Evolutionary conservation across 2,329 filamentous ascomycete species (phyloP).

Genomic region (Apiospora phragmitis): DNA sequence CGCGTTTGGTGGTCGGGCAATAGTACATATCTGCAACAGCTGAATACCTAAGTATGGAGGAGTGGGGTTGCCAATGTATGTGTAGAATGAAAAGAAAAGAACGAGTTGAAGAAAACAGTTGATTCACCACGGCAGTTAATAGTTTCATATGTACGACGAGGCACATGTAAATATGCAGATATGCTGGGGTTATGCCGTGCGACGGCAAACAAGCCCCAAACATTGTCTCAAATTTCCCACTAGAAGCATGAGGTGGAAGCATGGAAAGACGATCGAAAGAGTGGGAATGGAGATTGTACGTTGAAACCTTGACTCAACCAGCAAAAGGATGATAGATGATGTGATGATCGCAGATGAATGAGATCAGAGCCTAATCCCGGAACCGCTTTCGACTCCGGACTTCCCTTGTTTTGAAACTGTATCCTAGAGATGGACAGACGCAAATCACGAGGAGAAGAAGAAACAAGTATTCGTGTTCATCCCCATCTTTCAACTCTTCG

Average conservation of each 20-base stretch:
- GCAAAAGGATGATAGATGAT: neutral
- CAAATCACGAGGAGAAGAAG: neutral
- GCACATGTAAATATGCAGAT: neutral
- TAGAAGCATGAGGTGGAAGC: neutral
- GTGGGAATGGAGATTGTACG: neutral
- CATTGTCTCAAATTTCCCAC: neutral
- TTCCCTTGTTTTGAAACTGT: neutral
- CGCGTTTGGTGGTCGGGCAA: neutral
- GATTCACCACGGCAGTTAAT: neutral
- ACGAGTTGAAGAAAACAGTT: neutral
- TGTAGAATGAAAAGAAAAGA: neutral
- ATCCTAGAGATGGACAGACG: neutral
- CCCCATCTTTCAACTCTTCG: neutral
- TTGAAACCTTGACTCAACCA: constrained; percentile 4
- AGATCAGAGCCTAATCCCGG: neutral
- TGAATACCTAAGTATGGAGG: neutral
- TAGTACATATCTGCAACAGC: neutral
- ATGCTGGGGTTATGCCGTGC: neutral
- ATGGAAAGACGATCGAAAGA: neutral
- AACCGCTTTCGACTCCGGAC: neutral
- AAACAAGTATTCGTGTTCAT: neutral
- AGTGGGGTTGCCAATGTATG: neutral
- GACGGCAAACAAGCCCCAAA: neutral
- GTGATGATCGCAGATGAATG: neutral
- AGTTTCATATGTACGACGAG: too few relatives aligned